Evolutionary conservation across 2,329 filamentous ascomycete species (phyloP), one percentile per base, ranked within the genome.

Genomic region (Torrubiella hemipterigena): DNA sequence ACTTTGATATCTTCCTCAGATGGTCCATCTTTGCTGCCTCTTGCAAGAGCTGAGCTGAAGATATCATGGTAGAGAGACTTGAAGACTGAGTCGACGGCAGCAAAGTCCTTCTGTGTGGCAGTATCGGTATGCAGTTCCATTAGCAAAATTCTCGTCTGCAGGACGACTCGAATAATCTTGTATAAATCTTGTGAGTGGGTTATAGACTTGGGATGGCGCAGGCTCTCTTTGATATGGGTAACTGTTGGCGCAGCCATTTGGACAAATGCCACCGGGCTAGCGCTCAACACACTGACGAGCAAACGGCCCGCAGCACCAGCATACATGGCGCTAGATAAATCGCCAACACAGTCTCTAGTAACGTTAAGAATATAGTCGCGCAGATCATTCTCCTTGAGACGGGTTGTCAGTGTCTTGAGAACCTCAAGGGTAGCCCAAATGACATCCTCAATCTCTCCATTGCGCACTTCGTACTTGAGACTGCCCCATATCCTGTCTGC

Each of bases 381-480:
- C 7, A 70, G 54, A 30, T 59, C 48, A 4, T 59, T 54, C 4
- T 54, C 60, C 8, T 59, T 54, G 4, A 74, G 53, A 28, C 58
- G 55, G 7, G 50, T 55, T 0, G 67, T 56, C 3, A 73, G 54
- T 8, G 65, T 56, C 20, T 63, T 60, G 31, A 76, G 59, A 4
- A 70, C 66, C 27, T 65, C 63, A 12, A 75, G 50, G 1, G 70
- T 73, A 4, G 63, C 63, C 44, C 70, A 65, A 11, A 74, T 67
- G 1, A 63, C 63, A 38, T 74, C 71, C 36, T 67, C 62, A 7
- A 70, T 59, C 36, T 76, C 71, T 10, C 71, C 71, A 32, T 75
- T 73, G 20, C 71, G 65, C 10, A 75, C 71, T 39, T 76, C 71
- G 37, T 73, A 75, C 44, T 75, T 76, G 28, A 76, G 61, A n/a